Evolutionary conservation across 768 basidiomycete genomes (phyloP).

Genomic region (Auriscalpium orientale): DNA sequence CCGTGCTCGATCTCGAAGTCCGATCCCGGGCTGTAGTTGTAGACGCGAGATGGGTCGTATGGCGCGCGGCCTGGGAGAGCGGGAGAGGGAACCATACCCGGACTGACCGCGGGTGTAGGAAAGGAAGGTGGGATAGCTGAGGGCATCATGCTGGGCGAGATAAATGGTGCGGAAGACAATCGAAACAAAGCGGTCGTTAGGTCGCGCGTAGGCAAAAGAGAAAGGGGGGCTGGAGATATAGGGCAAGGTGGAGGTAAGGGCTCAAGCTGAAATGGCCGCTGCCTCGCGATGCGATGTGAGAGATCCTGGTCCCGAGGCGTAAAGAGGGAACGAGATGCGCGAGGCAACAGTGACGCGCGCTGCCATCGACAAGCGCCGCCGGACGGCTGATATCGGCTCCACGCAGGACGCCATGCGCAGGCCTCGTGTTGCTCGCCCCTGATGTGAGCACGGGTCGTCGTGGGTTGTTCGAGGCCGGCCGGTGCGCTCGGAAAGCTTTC

Average conservation of each 20-base stretch:
- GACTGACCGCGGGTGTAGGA: not conserved
- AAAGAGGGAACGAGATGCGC: not conserved
- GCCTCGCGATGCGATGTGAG: no score
- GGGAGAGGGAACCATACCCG: slow-evolving; percentile 9
- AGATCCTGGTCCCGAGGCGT: not conserved
- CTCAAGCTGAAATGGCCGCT: no score
- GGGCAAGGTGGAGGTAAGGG: no score
- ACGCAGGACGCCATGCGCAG: not conserved
- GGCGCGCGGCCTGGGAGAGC: slow-evolving; percentile 5
- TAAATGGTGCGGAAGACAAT: slow-evolving; percentile 5
- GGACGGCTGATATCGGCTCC: not conserved
- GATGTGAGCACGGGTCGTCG: not conserved
- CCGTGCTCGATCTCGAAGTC: slow-evolving; percentile 61
- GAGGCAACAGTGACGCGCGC: not conserved
- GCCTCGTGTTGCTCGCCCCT: not conserved
- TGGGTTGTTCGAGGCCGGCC: no score
- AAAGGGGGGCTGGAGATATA: no score
- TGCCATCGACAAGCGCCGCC: not conserved
- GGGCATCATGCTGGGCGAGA: slow-evolving; percentile 10
- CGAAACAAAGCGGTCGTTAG: not conserved
- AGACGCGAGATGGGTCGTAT: slow-evolving; percentile 21
- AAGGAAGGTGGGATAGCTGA: slow-evolving; percentile 3
- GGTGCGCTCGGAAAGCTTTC: no score
- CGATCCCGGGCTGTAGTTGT: slow-evolving; percentile 34
- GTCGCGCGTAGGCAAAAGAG: no score